phyloP scores from a whole-genome alignment of 2,329 filamentous ascomycete species.

The Colletotrichum shisoi region DNA sequence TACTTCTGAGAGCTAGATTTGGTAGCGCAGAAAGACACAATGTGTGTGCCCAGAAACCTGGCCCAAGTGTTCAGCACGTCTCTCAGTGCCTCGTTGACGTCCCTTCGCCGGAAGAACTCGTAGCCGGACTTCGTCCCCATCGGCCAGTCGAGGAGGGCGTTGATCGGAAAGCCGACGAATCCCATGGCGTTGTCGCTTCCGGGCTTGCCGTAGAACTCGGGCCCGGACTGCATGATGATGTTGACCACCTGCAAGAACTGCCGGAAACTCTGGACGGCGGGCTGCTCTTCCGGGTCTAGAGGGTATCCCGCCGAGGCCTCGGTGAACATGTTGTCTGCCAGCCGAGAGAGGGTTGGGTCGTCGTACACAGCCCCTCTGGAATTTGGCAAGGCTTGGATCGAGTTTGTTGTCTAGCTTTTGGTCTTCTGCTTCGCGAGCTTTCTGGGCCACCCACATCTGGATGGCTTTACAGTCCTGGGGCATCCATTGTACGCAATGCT shows the following conservation, averaged over 20 bases:
- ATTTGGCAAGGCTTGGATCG: neutral
- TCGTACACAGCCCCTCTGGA: neutral
- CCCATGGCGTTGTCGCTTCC: constrained; percentile 43
- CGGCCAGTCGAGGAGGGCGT: constrained; percentile 65
- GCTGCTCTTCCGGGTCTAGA: constrained; percentile 12
- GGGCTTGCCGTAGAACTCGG: constrained; percentile 1
- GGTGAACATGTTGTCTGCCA: constrained; percentile 25
- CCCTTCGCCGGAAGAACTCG: constrained; percentile 61
- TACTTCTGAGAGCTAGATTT: too few species aligned
- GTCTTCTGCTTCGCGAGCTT: constrained; percentile 3
- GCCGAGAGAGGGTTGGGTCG: neutral
- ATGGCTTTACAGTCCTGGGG: neutral
- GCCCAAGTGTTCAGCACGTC: constrained; percentile 60
- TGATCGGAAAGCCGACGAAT: constrained; percentile 64
- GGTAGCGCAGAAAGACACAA: too few species aligned
- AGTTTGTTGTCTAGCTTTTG: neutral
- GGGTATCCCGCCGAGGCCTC: constrained; percentile 8
- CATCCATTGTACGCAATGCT: constrained; percentile 1
- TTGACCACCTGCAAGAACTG: constrained; percentile 13
- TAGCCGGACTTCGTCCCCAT: constrained; percentile 64
- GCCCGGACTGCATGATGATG: constrained; percentile 8
- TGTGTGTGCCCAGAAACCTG: constrained; percentile 39
- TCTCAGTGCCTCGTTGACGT: constrained; percentile 61
- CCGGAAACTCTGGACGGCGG: constrained; percentile 16
- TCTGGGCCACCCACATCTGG: constrained; percentile 5